Percentiles rank a stretch among this genome's conserved stretches.
Conservation (phyloP, 2,329 filamentous ascomycete species). For the Ceratocystis albifundus region DNA sequence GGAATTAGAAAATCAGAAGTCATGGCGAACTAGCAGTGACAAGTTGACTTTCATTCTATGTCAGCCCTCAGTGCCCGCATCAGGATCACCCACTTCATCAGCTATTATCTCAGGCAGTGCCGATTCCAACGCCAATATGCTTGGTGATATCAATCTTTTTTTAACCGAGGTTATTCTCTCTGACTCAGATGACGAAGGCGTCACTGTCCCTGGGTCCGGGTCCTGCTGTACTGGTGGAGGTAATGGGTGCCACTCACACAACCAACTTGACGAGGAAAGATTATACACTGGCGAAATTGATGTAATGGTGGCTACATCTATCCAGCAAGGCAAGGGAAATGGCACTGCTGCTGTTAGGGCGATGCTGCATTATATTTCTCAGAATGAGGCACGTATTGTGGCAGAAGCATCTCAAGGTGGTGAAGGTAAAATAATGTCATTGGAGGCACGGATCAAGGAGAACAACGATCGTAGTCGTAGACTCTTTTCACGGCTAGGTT, state of each 20-base stretch:
- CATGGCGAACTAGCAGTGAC: constrained; percentile 69
- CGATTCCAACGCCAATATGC: constrained; percentile 48
- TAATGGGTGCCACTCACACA: constrained; percentile 21
- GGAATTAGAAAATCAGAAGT: constrained; percentile 83
- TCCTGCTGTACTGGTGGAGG: constrained; percentile 26
- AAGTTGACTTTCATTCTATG: constrained; percentile 91
- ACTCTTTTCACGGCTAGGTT: constrained; percentile 43
- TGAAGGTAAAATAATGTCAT: constrained; percentile 32
- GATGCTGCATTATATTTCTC: constrained; percentile 57
- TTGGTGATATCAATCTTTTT: constrained; percentile 75
- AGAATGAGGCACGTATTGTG: constrained; percentile 44
- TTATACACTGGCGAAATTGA: constrained; percentile 60
- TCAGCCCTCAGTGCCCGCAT: constrained; percentile 28
- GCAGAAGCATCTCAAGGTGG: constrained; percentile 32
- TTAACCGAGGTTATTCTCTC: constrained; percentile 39
- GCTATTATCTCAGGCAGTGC: constrained; percentile 29
- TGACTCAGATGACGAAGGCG: constrained; percentile 36
- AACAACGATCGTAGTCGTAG: constrained; percentile 41
- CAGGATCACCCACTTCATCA: neutral
- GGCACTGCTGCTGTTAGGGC: constrained; percentile 54
- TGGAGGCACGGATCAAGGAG: constrained; percentile 50
- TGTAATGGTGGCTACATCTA: constrained; percentile 64
- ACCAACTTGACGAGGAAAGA: constrained; percentile 20
- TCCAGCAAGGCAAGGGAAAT: constrained; percentile 49
- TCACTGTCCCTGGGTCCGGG: constrained; percentile 11